Evolutionary conservation across 2,329 filamentous ascomycete species (phyloP), one percentile per base, ranked within the genome.

Genomic region (Talaromyces sp.): DNA sequence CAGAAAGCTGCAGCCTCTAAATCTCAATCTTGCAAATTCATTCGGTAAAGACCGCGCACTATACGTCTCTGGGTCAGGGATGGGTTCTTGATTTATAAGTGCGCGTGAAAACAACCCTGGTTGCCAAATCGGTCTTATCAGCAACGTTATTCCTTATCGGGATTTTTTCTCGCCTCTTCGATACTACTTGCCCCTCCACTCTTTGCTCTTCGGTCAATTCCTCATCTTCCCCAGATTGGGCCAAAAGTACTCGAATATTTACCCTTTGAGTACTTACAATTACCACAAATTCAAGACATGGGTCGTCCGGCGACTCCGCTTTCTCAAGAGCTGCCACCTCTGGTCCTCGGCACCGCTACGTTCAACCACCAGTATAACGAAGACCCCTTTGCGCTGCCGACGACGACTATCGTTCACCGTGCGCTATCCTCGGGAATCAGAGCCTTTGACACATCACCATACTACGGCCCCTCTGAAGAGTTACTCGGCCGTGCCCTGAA

Each of bases 381-480:
- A 52, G 77, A 82, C 65, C 80, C 81, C 2, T 80, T 78, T 65
- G 75, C 77, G n/a, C 72, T 82, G 13, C 78, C 79, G 22, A 78
- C 80, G 8, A 79, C 77, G 9, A 73, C 75, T 57, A 74, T 82
- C 4, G 77, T 83, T 49, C 75, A 81, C 39, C 77, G 75, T 42
- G 81, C 81, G 11, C 71, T 84, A 11, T 67, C 75, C 17, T 70
- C 74, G 22, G 81, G 81, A 6, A 71, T 84, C 52, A 76, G 80
- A 65, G 80, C 80, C 63, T 83, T 84, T 67, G 81, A 84, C 65
- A 83, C 81, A 36, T 82, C 80, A 0, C 81, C 81, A 7, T 84
- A 83, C 71, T 84, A 84, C 66, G 81, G 81, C 13, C 81, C 81
- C 4, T 80, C 81, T 4, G 81, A 84, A 68, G 73, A 78, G 64